Base-by-base conservation (phyloP, 768 basidiomycete species). In the Kwoniella mangroviensis region DNA sequence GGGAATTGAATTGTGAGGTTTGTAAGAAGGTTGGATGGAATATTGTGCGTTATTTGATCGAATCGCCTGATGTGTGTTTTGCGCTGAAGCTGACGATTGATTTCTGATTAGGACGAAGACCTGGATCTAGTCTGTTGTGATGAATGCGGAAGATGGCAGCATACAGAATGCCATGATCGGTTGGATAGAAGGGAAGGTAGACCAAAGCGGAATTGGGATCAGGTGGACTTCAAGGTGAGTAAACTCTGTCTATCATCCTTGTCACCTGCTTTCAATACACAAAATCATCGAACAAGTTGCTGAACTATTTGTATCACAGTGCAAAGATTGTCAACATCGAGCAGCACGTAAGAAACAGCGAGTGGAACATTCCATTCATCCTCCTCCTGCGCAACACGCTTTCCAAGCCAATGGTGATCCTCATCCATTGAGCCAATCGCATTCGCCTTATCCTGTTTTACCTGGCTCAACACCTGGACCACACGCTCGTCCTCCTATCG, bases 1-100 rank as follows among this genome's bases (percentile, higher is more conserved):
- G 94, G 94, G 89, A 92, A 67, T 84, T 97, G 24, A 90, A 92
- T 77, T 97, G 94, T 79, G 94, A 96, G 79, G 86, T 96, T 45
- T 97, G 94, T 81, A 86, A 86, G 64, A 87, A 87, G 70, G 86
- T 85, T 26, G 92, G 92, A 10, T 83, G 89, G 66, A 94, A 94
- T 75, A 81, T 90, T 74, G 93, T 93, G 73, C 70, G 89, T 84
- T 28, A 65, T 11, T 21, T 41, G 24, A 21, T n/a, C 1, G 54
- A 53, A 41, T 7, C 19, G 21, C 51, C 54, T 42, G 3, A 65
- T 40, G 12, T 40, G 21, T 34, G 21, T 49, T 22, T 2, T 65
- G 53, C 21, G 65, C 40, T 62, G 42, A 22, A 73, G 63, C 52
- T 10, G 26, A n/a, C 45, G 3, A 22, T 15, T 34, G 67, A 51